Base-by-base conservation (phyloP, 2,329 filamentous ascomycete species). In the Pyrenochaeta sp. region DNA sequence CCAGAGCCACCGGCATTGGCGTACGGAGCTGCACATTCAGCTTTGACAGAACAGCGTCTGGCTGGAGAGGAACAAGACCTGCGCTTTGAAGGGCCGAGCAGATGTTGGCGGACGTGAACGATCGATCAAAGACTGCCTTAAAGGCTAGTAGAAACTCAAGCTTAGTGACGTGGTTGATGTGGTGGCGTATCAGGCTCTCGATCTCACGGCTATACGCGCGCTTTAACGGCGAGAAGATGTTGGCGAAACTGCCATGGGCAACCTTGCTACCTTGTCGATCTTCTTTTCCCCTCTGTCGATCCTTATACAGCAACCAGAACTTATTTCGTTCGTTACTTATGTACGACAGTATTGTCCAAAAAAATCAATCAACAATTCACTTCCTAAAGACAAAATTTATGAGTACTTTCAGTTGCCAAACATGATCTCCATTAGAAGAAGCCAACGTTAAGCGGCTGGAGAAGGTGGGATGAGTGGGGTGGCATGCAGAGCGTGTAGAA, bases 11-110 rank as follows among this genome's bases (percentile, higher is more conserved):
- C 29, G 47, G 51, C 6, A 32, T 50, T n/a, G 35, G 48, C 29
- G 44, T 59, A 37, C 48, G 44, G 5, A 52, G 44, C 43, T 61
- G 30, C 10, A 58, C 58, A 42, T 60, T 55, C 54, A 75, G 68
- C 58, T 66, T 71, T 48, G 55, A 71, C 52, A 75, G 43, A n/a
- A 73, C 66, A 42, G 32, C 52, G 33, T 69, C 46, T 52, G 63
- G 64, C 54, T 74, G 42, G 32, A 67, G 63, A 54, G 66, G 70
- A 48, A 70, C 49, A 54, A 75, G 56, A n/a, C 73, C 56, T 63
- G 68, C 63, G 52, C 58, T 62, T 58, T 45, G 36, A 54, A 74
- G 72, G 46, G 60, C 59, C 63, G 33, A 51, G 33, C 54, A 30
- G 17, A 67, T 65, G 48, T 73, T 74, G 45, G 55, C 42, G 37